A percentile compares a stretch with the other conserved stretches of the same genome.
Conservation (phyloP, 2,329 filamentous ascomycete genomes). For the Thelonectria discophora region DNA sequence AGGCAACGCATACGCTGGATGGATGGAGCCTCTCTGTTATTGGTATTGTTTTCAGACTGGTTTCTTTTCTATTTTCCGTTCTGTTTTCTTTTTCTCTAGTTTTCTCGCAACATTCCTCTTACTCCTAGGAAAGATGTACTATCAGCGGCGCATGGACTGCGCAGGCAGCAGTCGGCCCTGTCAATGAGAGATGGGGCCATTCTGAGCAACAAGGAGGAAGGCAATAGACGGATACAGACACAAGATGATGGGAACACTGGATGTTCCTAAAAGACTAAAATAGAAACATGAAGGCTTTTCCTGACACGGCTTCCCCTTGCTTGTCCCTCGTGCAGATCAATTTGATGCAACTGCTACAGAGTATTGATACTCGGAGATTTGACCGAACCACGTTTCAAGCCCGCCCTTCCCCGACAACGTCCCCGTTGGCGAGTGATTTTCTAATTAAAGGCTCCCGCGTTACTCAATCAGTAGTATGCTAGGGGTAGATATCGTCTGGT, state of each 20-base stretch:
- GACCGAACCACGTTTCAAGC: too few species aligned
- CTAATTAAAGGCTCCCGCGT: conserved; percentile 3
- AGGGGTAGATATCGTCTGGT: too few species aligned
- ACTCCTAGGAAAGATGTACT: conserved; percentile 26
- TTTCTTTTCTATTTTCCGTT: conserved; percentile 16
- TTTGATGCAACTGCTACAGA: not conserved
- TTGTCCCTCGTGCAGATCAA: conserved; percentile 2
- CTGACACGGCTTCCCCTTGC: conserved; percentile 1
- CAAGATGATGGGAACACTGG: conserved; percentile 31
- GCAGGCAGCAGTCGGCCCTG: conserved; percentile 29
- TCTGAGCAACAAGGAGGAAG: conserved; percentile 13
- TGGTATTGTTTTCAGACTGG: not conserved
- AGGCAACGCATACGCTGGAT: conserved; percentile 32
- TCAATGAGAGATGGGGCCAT: conserved; percentile 22
- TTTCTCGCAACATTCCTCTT: conserved; percentile 9
- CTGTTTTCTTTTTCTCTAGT: conserved; percentile 16
- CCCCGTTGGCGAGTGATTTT: conserved; percentile 15
- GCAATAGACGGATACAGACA: not conserved
- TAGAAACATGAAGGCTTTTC: conserved; percentile 32
- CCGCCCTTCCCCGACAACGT: not conserved
- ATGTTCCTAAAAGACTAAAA: conserved; percentile 29
- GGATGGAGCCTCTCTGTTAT: conserved; percentile 11
- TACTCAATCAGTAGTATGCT: too few species aligned
- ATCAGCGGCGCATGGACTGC: conserved; percentile 31
- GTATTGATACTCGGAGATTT: too few species aligned